These are phyloP conservation scores for Meyerozyma guilliermondii DNA, from an alignment of 1,139 yeast genomes.

Conservation along the genomic window DNA sequence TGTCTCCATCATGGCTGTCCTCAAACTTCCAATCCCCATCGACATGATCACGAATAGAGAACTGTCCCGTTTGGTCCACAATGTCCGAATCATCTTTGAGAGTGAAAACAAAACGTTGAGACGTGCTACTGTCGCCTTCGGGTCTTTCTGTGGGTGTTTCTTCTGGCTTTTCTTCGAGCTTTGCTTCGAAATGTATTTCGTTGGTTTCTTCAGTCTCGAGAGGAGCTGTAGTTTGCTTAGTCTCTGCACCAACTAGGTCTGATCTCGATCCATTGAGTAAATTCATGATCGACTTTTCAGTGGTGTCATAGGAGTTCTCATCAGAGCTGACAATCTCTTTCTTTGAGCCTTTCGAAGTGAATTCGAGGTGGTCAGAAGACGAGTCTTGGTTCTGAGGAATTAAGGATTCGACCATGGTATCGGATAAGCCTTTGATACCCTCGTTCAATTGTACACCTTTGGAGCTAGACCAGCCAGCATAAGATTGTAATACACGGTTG, in stretches of 20 bases:
- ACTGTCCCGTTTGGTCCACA: constrained; percentile 14
- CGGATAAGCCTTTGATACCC: constrained; percentile 43
- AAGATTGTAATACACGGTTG: constrained; percentile 30
- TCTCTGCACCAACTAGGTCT: neutral
- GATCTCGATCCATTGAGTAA: constrained; percentile 20
- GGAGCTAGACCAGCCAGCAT: constrained; percentile 16
- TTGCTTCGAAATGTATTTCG: too few species aligned
- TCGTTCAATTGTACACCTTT: constrained; percentile 36
- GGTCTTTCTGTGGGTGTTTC: neutral
- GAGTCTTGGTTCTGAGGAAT: constrained; percentile 16
- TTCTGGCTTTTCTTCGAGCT: neutral
- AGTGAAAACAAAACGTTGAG: neutral
- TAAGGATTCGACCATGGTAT: constrained; percentile 31
- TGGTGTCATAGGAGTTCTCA: constrained; percentile 34
- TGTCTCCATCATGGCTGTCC: constrained; percentile 40
- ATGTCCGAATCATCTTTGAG: constrained; percentile 10
- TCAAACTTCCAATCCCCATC: constrained; percentile 40
- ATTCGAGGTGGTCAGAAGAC: neutral
- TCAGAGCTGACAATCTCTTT: constrained; percentile 16
- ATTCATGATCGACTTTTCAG: constrained; percentile 42
- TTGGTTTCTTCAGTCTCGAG: too few species aligned
- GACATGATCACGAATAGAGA: constrained; percentile 31
- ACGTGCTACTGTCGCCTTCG: neutral
- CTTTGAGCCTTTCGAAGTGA: neutral
- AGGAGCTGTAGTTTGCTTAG: too few species aligned